Conservation (phyloP, 1,284 basidiomycete genomes). For the Bondarzewia mesenterica region DNA sequence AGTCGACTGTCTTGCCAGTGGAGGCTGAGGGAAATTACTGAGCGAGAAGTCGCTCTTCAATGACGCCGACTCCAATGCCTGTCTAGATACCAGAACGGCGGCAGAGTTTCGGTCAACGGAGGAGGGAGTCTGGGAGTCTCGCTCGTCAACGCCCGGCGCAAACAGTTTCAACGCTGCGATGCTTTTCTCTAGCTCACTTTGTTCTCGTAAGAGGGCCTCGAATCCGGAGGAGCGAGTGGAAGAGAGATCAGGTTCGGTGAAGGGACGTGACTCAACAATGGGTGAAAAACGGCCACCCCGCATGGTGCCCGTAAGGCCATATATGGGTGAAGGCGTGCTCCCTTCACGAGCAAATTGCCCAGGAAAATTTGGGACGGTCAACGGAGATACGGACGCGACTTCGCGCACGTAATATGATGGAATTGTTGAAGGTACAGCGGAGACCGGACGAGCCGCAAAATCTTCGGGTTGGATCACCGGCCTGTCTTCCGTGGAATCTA, state of each 20-base stretch:
- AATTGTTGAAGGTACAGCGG: not conserved
- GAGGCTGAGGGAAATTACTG: slow-evolving; percentile 62
- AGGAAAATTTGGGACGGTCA: slow-evolving; percentile 6
- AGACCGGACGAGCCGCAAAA: not conserved
- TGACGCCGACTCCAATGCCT: slow-evolving; percentile 24
- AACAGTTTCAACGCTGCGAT: slow-evolving; percentile 50
- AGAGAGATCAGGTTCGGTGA: slow-evolving; percentile 6
- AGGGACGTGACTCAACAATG: slow-evolving; percentile 2
- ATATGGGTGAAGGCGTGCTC: slow-evolving; percentile 31
- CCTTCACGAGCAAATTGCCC: slow-evolving; percentile 15
- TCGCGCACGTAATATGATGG: slow-evolving; percentile 4
- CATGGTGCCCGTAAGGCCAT: slow-evolving; percentile 37
- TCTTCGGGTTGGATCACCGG: not conserved
- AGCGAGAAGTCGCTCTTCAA: slow-evolving; percentile 57
- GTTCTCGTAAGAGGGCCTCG: slow-evolving; percentile 50
- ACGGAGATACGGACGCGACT: not conserved
- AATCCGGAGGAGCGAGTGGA: slow-evolving; percentile 25
- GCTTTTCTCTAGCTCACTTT: slow-evolving; percentile 55
- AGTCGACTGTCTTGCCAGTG: slow-evolving; percentile 24
- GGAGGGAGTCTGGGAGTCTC: not conserved
- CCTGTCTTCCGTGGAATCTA: not conserved
- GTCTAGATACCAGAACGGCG: not conserved
- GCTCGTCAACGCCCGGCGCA: slow-evolving; percentile 21
- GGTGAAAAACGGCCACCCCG: slow-evolving; percentile 2
- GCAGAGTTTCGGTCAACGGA: slow-evolving; percentile 4